Evolutionary conservation across 805 yeast species (phyloP), one percentile per base, ranked within the genome.

Genomic region (Grigorovia transvaalensis): DNA sequence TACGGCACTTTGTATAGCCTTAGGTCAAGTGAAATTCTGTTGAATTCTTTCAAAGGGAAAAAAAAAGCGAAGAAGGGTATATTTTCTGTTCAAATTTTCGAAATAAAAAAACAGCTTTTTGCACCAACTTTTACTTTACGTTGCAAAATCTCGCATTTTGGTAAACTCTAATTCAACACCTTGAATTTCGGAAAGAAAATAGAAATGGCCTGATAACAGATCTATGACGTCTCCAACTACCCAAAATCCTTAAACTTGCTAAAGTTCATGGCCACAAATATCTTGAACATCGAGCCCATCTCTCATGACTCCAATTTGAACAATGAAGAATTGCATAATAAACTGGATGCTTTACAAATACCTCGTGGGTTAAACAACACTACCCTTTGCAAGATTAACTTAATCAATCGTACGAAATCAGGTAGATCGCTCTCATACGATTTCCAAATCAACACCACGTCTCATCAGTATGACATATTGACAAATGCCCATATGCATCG

Each of bases 321-420:
- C 49, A 23, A 6, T 23, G 27, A 23, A 23, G 74, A 73, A 11
- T 57, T 77, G 20, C 79, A 75, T 11, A 62, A 62, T 6, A 60
- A 67, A 11, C 49, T 79, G 1, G 57, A 66, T 2, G 63, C 60
- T 15, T 67, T 82, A 45, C 67, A 72, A 45, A 60, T 84, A 17
- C 85, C 86, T 2, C 68, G 73, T 7, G 76, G 76, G 1, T 62
- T 76, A 49, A 85, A 88, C 60, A 67, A 70, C 40, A 54, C 66
- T 1, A 54, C 66, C 1, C 55, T 30, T 0, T 84, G 80, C 65
- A 68, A 68, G 41, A 62, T 83, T 2, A 71, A 70, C 3, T 64
- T 93, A 51, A 80, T 77, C 6, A 85, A 83, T 59, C 76, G 93
- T 53, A 76, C 97, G 51, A 86, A 86, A 61, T 85, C 96, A 0